Conservation (phyloP, 495 filamentous ascomycete genomes). For the Schizothecium vesticola region DNA sequence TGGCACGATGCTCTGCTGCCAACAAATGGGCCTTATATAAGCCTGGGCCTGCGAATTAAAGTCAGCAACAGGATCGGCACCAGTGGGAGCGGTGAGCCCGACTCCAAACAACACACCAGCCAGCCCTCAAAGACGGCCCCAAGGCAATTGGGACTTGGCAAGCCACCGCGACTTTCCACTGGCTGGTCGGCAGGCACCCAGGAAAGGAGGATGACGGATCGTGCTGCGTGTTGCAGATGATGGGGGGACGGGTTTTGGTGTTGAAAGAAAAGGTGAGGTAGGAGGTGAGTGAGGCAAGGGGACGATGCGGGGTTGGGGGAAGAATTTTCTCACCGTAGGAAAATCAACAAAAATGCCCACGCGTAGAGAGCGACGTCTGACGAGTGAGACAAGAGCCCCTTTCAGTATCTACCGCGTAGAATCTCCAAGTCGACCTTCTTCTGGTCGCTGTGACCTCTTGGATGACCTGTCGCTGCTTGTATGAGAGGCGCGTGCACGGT, state of each 20-base stretch:
- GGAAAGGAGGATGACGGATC: not conserved
- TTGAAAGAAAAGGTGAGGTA: not conserved
- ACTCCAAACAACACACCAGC: conserved; percentile 10
- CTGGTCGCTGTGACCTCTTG: not conserved
- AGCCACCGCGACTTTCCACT: conserved; percentile 12
- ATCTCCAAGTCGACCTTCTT: not conserved
- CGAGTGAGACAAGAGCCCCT: not conserved
- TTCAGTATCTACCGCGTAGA: not conserved
- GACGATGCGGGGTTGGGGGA: conserved; percentile 1
- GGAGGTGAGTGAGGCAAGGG: not conserved
- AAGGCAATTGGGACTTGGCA: conserved; percentile 13
- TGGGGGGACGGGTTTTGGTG: not conserved
- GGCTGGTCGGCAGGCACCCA: not conserved
- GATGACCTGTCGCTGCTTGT: conserved; percentile 3
- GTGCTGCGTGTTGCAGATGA: not conserved
- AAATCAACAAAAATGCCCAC: conserved; percentile 1
- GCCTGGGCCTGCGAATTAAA: not conserved
- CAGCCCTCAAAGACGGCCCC: conserved; percentile 5
- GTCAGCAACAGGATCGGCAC: conserved; percentile 10
- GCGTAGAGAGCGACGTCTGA: not conserved
- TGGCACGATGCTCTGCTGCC: not conserved
- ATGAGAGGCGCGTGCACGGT: conserved; percentile 23
- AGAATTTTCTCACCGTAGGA: conserved; percentile 9
- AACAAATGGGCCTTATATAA: conserved; percentile 1
- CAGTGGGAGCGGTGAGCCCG: conserved; percentile 16